These are phyloP conservation scores for Russula brevipes DNA, from an alignment of 768 basidiomycete genomes.

Conservation along the genomic window DNA sequence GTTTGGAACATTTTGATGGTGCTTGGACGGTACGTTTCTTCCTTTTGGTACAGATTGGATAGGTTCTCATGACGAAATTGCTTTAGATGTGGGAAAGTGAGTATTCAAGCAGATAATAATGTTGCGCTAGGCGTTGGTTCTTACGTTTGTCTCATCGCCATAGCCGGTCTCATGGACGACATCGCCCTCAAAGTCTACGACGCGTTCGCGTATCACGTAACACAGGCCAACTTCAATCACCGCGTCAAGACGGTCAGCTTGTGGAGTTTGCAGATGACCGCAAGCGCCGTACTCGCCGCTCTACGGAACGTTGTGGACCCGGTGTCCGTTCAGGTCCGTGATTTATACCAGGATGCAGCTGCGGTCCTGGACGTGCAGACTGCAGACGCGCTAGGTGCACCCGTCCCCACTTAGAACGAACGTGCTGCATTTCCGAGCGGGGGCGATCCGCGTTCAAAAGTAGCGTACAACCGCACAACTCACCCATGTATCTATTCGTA, in stretches of 20 bases:
- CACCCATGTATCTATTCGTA: not conserved
- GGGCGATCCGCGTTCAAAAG: not conserved
- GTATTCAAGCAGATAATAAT: constrained; percentile 27
- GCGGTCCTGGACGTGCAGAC: not conserved
- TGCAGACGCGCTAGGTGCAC: not conserved
- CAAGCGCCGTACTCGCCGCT: constrained; percentile 76
- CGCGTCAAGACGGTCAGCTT: constrained; percentile 85
- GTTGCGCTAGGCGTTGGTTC: not conserved
- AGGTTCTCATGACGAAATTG: constrained; percentile 15
- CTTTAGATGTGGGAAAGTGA: constrained; percentile 87
- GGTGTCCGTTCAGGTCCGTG: constrained; percentile 33
- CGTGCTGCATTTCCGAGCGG: not conserved
- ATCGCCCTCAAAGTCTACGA: constrained; percentile 88
- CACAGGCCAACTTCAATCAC: constrained; percentile 82
- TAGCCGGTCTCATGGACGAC: constrained; percentile 88
- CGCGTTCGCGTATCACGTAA: constrained; percentile 92
- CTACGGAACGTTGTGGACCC: constrained; percentile 76
- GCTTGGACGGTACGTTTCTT: constrained; percentile 78
- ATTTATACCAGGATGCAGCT: constrained; percentile 28
- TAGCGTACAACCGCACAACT: constrained; percentile 1
- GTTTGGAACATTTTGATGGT: constrained; percentile 86
- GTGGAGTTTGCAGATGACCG: constrained; percentile 95
- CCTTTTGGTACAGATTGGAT: constrained; percentile 6
- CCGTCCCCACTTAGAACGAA: not conserved
- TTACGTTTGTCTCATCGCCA: constrained; percentile 15